Conservation (phyloP, 257 asterid genomes). For the Primulina tabacum region DNA sequence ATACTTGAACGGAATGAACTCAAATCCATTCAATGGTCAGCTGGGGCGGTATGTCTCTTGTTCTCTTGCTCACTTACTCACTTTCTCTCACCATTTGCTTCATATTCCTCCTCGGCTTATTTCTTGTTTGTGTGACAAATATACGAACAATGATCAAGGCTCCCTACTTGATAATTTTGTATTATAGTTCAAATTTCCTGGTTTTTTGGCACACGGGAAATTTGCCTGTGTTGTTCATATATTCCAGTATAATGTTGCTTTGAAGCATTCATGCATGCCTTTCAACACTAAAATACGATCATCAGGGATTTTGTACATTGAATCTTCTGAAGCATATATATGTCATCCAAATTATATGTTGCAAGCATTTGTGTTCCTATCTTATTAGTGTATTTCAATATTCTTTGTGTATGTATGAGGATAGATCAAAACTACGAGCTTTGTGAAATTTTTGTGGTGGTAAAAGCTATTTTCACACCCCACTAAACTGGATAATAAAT, state of each 20-base stretch:
- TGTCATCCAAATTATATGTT: not conserved
- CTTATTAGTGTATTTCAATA: not conserved
- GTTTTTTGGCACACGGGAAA: not conserved
- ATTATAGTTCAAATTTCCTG: not conserved
- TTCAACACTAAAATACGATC: not conserved
- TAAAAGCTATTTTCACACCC: not conserved
- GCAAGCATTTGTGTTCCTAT: not conserved
- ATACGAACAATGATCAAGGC: not conserved
- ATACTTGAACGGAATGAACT: conserved; percentile 84
- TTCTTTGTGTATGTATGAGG: not conserved
- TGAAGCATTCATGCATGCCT: not conserved
- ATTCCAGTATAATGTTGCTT: not conserved
- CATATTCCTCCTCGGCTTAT: not conserved
- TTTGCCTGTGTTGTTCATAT: not conserved
- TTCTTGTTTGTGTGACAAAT: too few species aligned
- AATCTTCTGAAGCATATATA: not conserved
- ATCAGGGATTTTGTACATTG: not conserved
- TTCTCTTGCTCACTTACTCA: conserved; percentile 13
- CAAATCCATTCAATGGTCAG: conserved; percentile 71
- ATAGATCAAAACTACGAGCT: not conserved
- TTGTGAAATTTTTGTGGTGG: not conserved
- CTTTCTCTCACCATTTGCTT: not conserved
- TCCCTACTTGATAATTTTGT: not conserved
- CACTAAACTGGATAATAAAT: not conserved
- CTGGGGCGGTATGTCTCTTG: conserved; percentile 61